A percentile compares a stretch with the other conserved stretches of the same genome.
These are phyloP conservation scores for Golubevia sp. DNA, from an alignment of 1,284 basidiomycete genomes.

Conservation along the genomic window DNA sequence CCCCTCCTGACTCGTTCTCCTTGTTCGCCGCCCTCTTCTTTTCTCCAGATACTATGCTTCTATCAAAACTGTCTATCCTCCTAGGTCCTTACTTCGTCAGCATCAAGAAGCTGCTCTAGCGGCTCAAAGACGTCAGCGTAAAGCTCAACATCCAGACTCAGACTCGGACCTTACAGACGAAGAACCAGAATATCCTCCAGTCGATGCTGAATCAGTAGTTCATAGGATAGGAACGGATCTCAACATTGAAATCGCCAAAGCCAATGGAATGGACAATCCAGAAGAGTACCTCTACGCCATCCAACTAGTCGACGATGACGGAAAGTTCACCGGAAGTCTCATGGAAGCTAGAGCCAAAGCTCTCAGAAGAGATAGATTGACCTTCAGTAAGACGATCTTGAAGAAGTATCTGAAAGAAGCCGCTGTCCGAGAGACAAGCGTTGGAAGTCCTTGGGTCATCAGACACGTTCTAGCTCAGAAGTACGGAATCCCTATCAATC, in stretches of 20 bases:
- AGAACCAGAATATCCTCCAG: not conserved
- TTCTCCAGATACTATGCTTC: conserved; percentile 66
- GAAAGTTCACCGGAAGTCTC: conserved; percentile 68
- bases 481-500: conserved; percentile 80
- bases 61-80: conserved; percentile 51
- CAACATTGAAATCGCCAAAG: conserved; percentile 73
- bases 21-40: not conserved
- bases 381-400: conserved; percentile 93
- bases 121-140: conserved; percentile 64
- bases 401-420: conserved; percentile 94
- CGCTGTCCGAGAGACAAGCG: conserved; percentile 83
- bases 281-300: conserved; percentile 84
- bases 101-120: conserved; percentile 20
- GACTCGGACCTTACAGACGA: conserved; percentile 1
- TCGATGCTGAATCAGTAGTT: conserved; percentile 24
- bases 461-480: conserved; percentile 80
- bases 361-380: conserved; percentile 83
- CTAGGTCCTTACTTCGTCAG: conserved; percentile 11
- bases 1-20: conserved; percentile 1
- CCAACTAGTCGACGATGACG: conserved; percentile 69
- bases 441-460: conserved; percentile 92
- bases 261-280: conserved; percentile 76
- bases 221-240: conserved; percentile 82
- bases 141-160: conserved; percentile 19
- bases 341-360: conserved; percentile 79